A percentile compares a stretch with the other conserved stretches of the same genome.
These are phyloP conservation scores for Ammopiptanthus mongolicus DNA, from an alignment of 306 rosid species.

Conservation along the genomic window DNA sequence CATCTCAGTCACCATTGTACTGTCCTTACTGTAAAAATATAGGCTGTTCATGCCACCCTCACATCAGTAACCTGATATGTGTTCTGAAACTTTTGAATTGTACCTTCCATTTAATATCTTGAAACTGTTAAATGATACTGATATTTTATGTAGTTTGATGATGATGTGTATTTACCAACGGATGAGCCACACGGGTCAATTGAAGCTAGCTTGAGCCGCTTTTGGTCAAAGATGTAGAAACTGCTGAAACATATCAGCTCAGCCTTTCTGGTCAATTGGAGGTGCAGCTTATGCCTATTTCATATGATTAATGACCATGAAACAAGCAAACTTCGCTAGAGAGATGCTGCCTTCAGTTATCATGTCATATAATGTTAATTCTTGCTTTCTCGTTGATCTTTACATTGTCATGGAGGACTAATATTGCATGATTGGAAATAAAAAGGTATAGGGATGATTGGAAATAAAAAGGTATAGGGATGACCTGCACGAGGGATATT, in stretches of 20 bases:
- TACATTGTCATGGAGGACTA: not conserved
- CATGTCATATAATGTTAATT: not conserved
- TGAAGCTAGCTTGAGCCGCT: conserved; percentile 78
- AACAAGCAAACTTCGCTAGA: not conserved
- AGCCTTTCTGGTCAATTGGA: conserved; percentile 10
- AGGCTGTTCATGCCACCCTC: not conserved
- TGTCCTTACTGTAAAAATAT: not conserved
- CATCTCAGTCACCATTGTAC: not conserved
- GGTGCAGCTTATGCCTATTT: not conserved
- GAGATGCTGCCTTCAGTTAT: not conserved
- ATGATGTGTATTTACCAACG: conserved; percentile 90
- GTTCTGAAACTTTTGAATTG: not conserved
- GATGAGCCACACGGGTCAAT: conserved; percentile 95
- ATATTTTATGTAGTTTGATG: conserved; percentile 59
- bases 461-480: not conserved
- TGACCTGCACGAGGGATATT: conserved; percentile 6
- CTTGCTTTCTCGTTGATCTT: not conserved
- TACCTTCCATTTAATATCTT: not conserved
- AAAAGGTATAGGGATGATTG: not conserved
- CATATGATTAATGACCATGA: not conserved
- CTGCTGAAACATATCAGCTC: conserved; percentile 11
- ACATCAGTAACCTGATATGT: not conserved
- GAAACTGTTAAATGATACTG: not conserved
- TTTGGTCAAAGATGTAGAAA: conserved; percentile 64
- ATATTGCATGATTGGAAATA: not conserved